Base-by-base conservation (phyloP, 2,329 filamentous ascomycete genomes). In the Talaromyces sp. region DNA sequence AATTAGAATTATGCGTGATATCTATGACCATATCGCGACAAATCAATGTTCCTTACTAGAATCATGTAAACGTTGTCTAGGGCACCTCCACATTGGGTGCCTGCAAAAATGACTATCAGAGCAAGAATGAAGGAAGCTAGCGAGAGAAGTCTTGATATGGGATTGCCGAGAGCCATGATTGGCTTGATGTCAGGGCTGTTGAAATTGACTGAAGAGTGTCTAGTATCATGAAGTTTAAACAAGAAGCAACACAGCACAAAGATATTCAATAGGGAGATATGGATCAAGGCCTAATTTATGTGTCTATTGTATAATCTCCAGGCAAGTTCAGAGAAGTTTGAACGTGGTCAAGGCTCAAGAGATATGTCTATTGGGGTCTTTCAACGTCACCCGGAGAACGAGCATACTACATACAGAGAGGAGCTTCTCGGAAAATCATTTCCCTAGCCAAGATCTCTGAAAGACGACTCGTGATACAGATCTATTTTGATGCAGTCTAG, bases 81-180 rank as follows among this genome's bases (percentile, higher is more conserved):
- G 39, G 35, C 56, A 33, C 47, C 56, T 10, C 62, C 62, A 19
- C 45, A 64, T 43, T 64, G 56, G 19, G 62, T 43, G 14, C 62
- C 62, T 9, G 62, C 56, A 22, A 64, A 64, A n/a, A 60, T 59
- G 19, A 60, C 27, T 37, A 60, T 64, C 37, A 64, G n/a, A 45
- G 16, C 50, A 24, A 60, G 16, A 14, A 64, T 37, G 2, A 64
- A 60, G 22, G 35, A 33, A 33, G 24, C 16, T 45, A 64, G n/a
- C 43, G 47, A 60, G 13, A 64, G 31, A 7, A 64, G 33, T 45
- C 56, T 60, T 8, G 56, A 33, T 27, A 52, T 16, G 13, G 54
- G 47, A 37, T 60, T 57, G 11, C 33, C n/a, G 24, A 64, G 16
- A 11, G 62, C 62, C 62, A 64, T 64, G 14, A 33, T 8, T 52